Base-by-base conservation (phyloP, 2,329 filamentous ascomycete genomes). In the Erysiphe pulchra region DNA sequence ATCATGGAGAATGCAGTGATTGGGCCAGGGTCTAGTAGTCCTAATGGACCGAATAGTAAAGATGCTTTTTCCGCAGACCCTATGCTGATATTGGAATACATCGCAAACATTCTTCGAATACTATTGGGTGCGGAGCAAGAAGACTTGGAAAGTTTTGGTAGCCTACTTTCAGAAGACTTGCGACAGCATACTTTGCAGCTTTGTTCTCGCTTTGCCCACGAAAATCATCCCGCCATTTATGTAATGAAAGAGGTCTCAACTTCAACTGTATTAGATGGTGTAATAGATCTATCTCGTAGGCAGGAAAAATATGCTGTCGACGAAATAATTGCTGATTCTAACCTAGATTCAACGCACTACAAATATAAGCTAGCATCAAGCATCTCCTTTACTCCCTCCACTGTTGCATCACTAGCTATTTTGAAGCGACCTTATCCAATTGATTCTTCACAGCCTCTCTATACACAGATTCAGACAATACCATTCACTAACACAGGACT, bases 381-480 rank as follows among this genome's bases (percentile, higher is more conserved):
- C 57, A 75, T 95, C 52, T 77, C 79, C 28, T 80, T 80, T 43
- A 77, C 80, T 31, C 67, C 79, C 41, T 77, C 77, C n/a, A 92
- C 85, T 40, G 73, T 80, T 41, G 78, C 83, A 43, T 93, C 82
- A 52, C 77, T 95, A 51, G 81, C 85, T 47, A 74, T 98, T 55
- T 72, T 93, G 53, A 98, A 98, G 67, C 77, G 84, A 46, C 80
- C 87, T 46, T 75, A 79, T 59, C 81, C 86, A 45, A 82, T 98
- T 63, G 83, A 94, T 60, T 75, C 83, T 49, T 73, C 71, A 54
- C 68, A 84, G 59, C 80, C 86, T 48, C 75, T 98, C 57, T 77
- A 78, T 54, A 78, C 78, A 47, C 90, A 98, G 64, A 77, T 98
- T 55, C 84, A 92, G 58, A 80, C 94, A 58, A 81, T 87, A 61